Percentiles rank a stretch among this genome's conserved stretches.
Evolutionary conservation across 106 monocot species (phyloP).

Genomic region (Dioscorea alata): DNA sequence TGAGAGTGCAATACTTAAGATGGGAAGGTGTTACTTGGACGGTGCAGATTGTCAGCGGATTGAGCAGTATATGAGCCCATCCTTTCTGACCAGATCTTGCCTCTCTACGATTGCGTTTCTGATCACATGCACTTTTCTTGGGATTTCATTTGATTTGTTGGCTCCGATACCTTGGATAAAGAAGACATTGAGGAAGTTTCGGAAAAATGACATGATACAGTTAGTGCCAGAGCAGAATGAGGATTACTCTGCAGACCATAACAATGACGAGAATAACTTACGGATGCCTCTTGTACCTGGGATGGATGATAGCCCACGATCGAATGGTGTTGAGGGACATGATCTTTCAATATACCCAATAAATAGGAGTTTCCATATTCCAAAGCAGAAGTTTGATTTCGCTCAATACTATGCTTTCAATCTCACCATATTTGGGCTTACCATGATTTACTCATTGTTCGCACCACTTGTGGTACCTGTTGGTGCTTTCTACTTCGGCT

Average conservation of each 20-base stretch:
- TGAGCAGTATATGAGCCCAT: constrained; percentile 87
- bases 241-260: constrained; percentile 48
- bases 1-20: constrained; percentile 75
- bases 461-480: constrained; percentile 91
- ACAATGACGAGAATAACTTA: constrained; percentile 39
- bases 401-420: constrained; percentile 99
- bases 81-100: constrained; percentile 84
- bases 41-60: constrained; percentile 82
- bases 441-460: constrained; percentile 95
- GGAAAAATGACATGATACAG: constrained; percentile 96
- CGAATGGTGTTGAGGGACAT: constrained; percentile 65
- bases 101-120: constrained; percentile 91
- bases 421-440: constrained; percentile 92
- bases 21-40: constrained; percentile 92
- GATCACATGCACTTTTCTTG: constrained; percentile 85
- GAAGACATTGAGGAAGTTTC: constrained; percentile 77
- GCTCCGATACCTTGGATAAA: constrained; percentile 98
- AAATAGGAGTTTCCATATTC: constrained; percentile 80
- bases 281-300: constrained; percentile 66
- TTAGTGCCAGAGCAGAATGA: constrained; percentile 90
- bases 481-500: constrained; percentile 92
- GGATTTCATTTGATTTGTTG: constrained; percentile 93
- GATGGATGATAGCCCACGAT: constrained; percentile 28
- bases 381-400: constrained; percentile 95
- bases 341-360: constrained; percentile 84